Evolutionary conservation across 306 rosid genomes (phyloP), one percentile per base, ranked within the genome.

Genomic region (Crataegus laevigata): DNA sequence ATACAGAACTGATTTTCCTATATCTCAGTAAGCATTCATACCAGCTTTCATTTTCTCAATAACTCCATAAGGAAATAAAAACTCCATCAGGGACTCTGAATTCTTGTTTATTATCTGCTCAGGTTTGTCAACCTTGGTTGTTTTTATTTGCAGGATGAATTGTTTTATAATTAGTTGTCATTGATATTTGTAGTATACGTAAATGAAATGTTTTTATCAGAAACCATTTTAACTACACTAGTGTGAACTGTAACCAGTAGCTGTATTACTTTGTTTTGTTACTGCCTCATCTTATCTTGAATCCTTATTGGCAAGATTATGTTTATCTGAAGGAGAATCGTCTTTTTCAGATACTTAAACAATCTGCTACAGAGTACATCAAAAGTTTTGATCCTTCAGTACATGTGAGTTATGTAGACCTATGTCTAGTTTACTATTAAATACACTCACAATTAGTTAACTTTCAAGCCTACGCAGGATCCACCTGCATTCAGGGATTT

Each of bases 281-380:
- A 29, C 36, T 36, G n/a, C 52, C 24, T n/a, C 28, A 24, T 45
- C 51, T 51, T 24, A 71, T 57, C 22, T 64, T 28, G 65, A 61
- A 80, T 80, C 64, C 57, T 62, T 55, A 54, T 66, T 19, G 60
- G 40, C 24, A 29, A 59, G 54, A 55, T 73, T 78, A 75, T 59
- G 59, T 57, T 75, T 71, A 77, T 83, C 77, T 88, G 83, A 87
- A 72, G 69, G 42, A 61, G 73, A 58, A 77, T 70, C 77, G 26
- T 64, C 60, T 85, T 58, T 81, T 84, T 83, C 97, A 92, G 99
- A 85, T 90, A 84, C 93, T 96, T 77, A 89, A 85, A 67, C 96
- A 89, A 87, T 84, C 98, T 62, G 96, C 91, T 59, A 76, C 89
- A 59, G 98, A 96, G 82, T 89, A 88, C 79, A 83, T 88, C 64